phyloP scores from a whole-genome alignment of 2,329 filamentous ascomycete species.

The Blastomyces gilchristii region DNA sequence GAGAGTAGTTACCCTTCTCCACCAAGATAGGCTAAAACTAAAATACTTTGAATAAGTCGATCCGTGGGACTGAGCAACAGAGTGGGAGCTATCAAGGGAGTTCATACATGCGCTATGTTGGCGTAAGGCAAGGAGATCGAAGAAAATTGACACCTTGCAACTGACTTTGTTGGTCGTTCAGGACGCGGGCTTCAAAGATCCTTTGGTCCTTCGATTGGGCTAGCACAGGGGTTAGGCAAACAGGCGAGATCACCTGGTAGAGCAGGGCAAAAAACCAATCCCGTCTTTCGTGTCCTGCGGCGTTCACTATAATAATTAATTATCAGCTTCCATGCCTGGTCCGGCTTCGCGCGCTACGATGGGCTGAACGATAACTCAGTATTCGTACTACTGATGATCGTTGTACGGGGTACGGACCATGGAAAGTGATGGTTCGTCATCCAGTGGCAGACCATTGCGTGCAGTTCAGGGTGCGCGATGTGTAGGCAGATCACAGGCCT shows the following conservation, averaged over 20 bases:
- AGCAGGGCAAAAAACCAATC: neutral
- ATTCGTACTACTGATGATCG: neutral
- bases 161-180: neutral
- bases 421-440: neutral
- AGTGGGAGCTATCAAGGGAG: neutral
- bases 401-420: neutral
- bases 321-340: neutral
- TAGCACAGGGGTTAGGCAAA: neutral
- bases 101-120: neutral
- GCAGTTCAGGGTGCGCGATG: neutral
- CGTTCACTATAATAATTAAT: too few species aligned
- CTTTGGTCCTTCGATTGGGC: neutral
- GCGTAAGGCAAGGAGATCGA: slow-evolving; percentile 4
- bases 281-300: neutral
- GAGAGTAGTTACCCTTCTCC: neutral
- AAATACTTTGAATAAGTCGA: neutral
- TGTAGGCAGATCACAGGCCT: neutral
- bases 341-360: neutral
- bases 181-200: neutral
- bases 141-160: neutral
- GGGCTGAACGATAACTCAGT: neutral
- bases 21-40: slow-evolving; percentile 1
- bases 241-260: slow-evolving; percentile 5
- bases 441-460: neutral
- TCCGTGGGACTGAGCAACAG: neutral